These are phyloP conservation scores for Apophysomyces sp. DNA, from an alignment of 371 early-diverging fungal species.

Conservation along the genomic window DNA sequence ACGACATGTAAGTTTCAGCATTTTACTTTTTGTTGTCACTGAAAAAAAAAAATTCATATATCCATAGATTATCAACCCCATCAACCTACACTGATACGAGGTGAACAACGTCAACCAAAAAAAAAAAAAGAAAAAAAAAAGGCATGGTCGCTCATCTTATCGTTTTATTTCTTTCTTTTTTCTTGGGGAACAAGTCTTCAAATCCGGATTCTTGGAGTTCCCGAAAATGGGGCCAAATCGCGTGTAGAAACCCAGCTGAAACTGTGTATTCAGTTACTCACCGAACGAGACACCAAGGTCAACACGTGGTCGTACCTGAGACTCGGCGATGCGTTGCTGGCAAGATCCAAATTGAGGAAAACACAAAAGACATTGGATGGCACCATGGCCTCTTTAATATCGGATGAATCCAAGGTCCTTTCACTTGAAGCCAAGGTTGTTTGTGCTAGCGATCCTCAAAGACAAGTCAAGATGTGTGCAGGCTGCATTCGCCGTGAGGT, in stretches of 20 bases:
- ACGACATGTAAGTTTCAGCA: not conserved
- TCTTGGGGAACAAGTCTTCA: constrained; percentile 25
- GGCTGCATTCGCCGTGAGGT: constrained; percentile 87
- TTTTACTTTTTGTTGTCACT: not conserved
- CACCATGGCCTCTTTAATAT: constrained; percentile 11
- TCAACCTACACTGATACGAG: not conserved
- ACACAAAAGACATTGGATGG: constrained; percentile 8
- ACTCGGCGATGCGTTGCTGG: constrained; percentile 67
- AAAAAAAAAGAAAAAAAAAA: not conserved
- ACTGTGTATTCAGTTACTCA: constrained; percentile 71
- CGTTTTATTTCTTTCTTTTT: not conserved
- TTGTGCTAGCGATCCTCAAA: constrained; percentile 79
- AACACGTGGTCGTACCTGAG: constrained; percentile 69
- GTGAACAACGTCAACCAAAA: not conserved
- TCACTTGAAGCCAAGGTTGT: constrained; percentile 76
- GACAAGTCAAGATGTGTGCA: constrained; percentile 72
- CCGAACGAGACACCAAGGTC: constrained; percentile 62
- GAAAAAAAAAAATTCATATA: too few species aligned
- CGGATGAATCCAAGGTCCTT: constrained; percentile 41
- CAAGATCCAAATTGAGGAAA: constrained; percentile 55
- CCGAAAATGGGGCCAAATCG: constrained; percentile 74
- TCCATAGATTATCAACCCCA: not conserved
- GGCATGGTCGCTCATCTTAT: not conserved
- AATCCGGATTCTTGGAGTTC: constrained; percentile 69
- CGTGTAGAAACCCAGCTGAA: constrained; percentile 89